Conservation (phyloP, 2,329 filamentous ascomycete species). For the Alternaria metachromatica region DNA sequence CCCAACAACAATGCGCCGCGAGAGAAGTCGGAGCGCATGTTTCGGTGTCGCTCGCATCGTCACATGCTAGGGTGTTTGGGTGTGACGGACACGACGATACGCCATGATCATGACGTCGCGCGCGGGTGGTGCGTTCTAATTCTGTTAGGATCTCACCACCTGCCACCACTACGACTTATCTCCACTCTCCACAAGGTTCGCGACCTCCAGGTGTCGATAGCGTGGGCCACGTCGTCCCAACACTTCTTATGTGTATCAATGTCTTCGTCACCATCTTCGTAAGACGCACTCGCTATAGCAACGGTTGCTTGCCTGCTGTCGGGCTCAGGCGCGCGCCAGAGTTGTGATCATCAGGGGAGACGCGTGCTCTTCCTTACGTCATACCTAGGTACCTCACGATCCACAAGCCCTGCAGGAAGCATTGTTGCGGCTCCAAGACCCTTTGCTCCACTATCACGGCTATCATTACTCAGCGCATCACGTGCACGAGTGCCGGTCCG, state of each 20-base stretch:
- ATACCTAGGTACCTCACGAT: neutral
- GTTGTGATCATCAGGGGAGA: neutral
- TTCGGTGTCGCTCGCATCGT: conserved; percentile 21
- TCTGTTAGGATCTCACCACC: conserved; percentile 1
- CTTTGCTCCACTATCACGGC: neutral
- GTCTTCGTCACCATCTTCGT: conserved; percentile 2
- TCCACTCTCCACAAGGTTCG: conserved; percentile 2
- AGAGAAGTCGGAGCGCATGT: conserved; percentile 19
- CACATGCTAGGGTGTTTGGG: conserved; percentile 19
- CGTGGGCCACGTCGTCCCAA: neutral
- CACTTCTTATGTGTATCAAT: neutral
- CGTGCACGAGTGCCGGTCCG: conserved; percentile 5
- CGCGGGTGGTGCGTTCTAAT: conserved; percentile 2
- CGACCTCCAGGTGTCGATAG: conserved; percentile 1
- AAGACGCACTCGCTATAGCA: neutral
- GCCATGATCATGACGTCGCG: conserved; percentile 1
- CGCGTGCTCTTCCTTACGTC: conserved; percentile 1
- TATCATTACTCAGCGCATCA: conserved; percentile 8
- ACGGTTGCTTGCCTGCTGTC: neutral
- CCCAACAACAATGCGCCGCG: conserved; percentile 31
- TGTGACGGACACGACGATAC: neutral
- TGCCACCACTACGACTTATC: neutral
- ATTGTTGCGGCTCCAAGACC: neutral
- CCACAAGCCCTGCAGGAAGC: neutral
- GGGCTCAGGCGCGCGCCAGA: neutral